Conservation (phyloP, 2,329 filamentous ascomycete genomes). For the Talaromyces sp. region DNA sequence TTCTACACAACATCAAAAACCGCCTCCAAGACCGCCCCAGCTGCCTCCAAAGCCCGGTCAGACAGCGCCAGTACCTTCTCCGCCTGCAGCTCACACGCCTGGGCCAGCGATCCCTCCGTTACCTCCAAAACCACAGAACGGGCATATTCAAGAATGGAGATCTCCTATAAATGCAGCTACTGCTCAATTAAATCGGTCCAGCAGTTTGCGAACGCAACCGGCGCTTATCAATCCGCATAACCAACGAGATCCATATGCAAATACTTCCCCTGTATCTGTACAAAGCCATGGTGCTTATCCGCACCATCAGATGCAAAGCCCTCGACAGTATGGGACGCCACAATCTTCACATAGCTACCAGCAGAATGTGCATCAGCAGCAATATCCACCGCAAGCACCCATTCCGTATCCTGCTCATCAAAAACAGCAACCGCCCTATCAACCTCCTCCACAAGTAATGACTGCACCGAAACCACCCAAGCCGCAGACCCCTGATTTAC, state of each 20-base stretch:
- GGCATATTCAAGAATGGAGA: conserved; percentile 17
- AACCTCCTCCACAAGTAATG: conserved; percentile 6
- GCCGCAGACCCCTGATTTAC: conserved; percentile 52
- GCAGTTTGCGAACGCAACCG: conserved; percentile 19
- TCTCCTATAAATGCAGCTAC: conserved; percentile 16
- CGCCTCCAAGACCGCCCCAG: conserved; percentile 29
- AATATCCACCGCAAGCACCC: conserved; percentile 15
- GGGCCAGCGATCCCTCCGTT: conserved; percentile 39
- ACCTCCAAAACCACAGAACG: conserved; percentile 32
- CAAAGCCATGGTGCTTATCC: conserved; percentile 9
- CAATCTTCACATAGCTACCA: background rate
- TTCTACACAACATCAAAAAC: conserved; percentile 15
- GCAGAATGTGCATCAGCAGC: conserved; percentile 23
- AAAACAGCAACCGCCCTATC: conserved; percentile 11
- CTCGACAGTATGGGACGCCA: conserved; percentile 8
- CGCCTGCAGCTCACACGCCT: conserved; percentile 25
- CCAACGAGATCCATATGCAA: background rate
- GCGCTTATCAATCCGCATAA: background rate
- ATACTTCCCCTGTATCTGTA: background rate
- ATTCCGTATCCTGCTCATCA: background rate
- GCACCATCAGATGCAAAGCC: conserved; percentile 9
- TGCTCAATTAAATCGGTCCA: conserved; percentile 32
- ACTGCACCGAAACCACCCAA: conserved; percentile 18
- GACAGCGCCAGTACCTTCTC: conserved; percentile 11
- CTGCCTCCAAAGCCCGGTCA: conserved; percentile 39